Percentiles rank a stretch among this genome's conserved stretches.
These are phyloP conservation scores for Phlebopus sp. DNA, from an alignment of 1,284 basidiomycete species.

Conservation along the genomic window DNA sequence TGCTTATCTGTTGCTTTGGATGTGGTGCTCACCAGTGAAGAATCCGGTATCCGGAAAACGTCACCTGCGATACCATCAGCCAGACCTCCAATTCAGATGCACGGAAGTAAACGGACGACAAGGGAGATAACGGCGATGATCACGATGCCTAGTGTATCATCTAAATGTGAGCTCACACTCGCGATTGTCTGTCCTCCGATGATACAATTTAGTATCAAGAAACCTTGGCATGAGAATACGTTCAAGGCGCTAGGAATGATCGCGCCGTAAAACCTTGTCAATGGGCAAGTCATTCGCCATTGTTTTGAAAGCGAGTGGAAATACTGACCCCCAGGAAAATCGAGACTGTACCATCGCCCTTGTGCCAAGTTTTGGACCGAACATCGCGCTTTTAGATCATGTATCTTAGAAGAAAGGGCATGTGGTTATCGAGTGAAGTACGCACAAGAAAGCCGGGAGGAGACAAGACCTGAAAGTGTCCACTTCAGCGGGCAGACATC, in stretches of 20 bases:
- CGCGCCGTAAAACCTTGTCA: conserved; percentile 57
- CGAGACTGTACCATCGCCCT: conserved; percentile 63
- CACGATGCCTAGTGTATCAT: conserved; percentile 68
- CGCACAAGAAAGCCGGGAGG: conserved; percentile 56
- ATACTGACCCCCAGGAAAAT: conserved; percentile 49
- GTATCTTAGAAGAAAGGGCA: conserved; percentile 10
- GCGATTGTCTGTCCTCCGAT: conserved; percentile 73
- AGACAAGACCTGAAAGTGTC: conserved; percentile 24
- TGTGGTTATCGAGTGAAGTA: conserved; percentile 1
- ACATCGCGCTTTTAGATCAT: conserved; percentile 42
- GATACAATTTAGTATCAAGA: conserved; percentile 70
- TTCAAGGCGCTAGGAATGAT: conserved; percentile 66
- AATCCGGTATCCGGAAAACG: conserved; percentile 62
- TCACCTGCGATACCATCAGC: conserved; percentile 33
- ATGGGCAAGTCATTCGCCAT: not conserved
- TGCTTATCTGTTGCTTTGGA: not conserved
- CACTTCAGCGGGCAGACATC: not conserved
- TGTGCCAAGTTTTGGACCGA: conserved; percentile 60
- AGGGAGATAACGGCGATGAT: conserved; percentile 72
- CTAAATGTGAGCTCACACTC: conserved; percentile 49
- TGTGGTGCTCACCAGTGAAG: conserved; percentile 46
- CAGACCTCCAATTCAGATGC: not conserved
- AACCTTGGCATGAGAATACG: conserved; percentile 62
- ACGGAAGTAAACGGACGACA: conserved; percentile 38
- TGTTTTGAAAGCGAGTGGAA: not conserved